Base-by-base conservation (phyloP, 257 asterid species). In the Solanum sparsipilum region DNA sequence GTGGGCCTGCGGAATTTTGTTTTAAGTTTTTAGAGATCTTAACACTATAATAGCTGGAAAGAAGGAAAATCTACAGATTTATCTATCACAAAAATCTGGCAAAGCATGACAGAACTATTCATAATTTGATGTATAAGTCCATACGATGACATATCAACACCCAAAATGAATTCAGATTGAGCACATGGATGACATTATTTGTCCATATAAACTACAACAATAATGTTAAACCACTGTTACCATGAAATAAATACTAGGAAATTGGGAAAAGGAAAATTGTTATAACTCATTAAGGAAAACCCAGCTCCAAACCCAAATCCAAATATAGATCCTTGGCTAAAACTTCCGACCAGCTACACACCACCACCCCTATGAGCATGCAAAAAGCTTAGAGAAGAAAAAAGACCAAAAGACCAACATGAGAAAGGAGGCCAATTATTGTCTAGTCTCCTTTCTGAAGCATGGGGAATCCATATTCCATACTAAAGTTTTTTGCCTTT, bases 1-100 rank as follows among this genome's bases (percentile, higher is more conserved):
- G 99, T 88, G 99, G 99, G 82, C 99, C 99, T 96, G 93, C 46
- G 4, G 18, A 48, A 48, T 13, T 13, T 78, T n/a, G 1, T 78
- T 78, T 15, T 0, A 82, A 12, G 27, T 9, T 82, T 41, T 41
- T 48, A 48, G 71, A 52, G 71, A 31, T 31, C 41, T 82, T 56
- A 82, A 20, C 71, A 31, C 67, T 27, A 6, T 3, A 31, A 31
- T 48, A 82, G 31, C 18, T 18, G 29, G 70, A 48, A 9, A 31
- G 44, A 29, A 18, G 29, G 31, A 82, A 82, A 82, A 18, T 48
- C 67, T 88, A 84, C 65, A 74, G 25, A 31, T 32, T 41, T 82
- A 31, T 48, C 46, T 81, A 81, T 82, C 71, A 82, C 71, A 29
- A 31, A 79, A 11, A 29, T 9, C 21, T 48, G 20, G 71, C 11